Evolutionary conservation across 208 protist species (phyloP).

Genomic region (Balamuthia mandrillaris): DNA sequence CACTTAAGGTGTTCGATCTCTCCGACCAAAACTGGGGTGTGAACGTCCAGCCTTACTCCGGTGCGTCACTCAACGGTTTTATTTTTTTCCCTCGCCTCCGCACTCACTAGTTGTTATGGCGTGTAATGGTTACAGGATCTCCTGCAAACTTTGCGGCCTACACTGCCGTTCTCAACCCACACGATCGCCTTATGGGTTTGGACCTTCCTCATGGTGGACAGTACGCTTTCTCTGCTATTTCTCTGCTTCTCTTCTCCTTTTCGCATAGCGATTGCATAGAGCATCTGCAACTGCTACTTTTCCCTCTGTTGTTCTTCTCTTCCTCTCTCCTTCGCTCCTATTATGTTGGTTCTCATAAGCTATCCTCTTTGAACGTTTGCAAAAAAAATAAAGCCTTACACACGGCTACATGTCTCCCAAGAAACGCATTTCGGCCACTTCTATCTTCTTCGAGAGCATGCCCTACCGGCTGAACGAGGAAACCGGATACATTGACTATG

Average conservation of each 20-base stretch:
- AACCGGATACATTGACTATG: constrained; percentile 70
- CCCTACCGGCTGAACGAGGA: constrained; percentile 59
- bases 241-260: constrained; percentile 25
- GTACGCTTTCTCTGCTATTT: constrained; percentile 21
- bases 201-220: constrained; percentile 68
- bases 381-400: constrained; percentile 41
- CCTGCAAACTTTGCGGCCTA: constrained; percentile 81
- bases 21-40: constrained; percentile 79
- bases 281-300: not conserved
- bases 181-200: constrained; percentile 69
- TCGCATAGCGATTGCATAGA: not conserved
- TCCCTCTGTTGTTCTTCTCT: not conserved
- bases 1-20: constrained; percentile 89
- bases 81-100: no score
- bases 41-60: constrained; percentile 82
- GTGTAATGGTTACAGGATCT: constrained; percentile 53
- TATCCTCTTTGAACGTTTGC: not conserved
- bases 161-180: constrained; percentile 69
- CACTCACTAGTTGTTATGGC: no score
- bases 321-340: not conserved
- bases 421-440: constrained; percentile 66
- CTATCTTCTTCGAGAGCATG: constrained; percentile 67
- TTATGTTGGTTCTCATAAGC: not conserved
- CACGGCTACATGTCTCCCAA: constrained; percentile 66
- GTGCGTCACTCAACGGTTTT: no score